These are phyloP conservation scores for Phytophthora tubulina DNA, from an alignment of 352 stramenopile species.

Conservation along the genomic window DNA sequence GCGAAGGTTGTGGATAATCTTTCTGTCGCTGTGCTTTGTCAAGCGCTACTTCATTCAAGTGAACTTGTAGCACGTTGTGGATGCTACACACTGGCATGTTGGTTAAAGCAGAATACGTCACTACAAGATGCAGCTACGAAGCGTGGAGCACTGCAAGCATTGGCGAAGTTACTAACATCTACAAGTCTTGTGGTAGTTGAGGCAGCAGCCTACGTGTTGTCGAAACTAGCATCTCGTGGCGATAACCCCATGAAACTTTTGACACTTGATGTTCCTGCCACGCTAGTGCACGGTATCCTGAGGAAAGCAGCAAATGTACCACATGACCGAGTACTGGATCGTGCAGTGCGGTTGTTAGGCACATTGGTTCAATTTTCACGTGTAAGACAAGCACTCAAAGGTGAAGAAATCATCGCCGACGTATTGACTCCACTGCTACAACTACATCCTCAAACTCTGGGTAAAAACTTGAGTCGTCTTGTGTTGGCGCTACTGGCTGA, in stretches of 20 bases:
- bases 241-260: constrained; percentile 79
- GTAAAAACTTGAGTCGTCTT: constrained; percentile 74
- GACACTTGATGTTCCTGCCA: constrained; percentile 65
- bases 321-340: constrained; percentile 67
- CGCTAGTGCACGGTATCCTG: constrained; percentile 61
- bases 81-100: constrained; percentile 73
- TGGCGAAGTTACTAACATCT: constrained; percentile 74
- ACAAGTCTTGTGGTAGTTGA: constrained; percentile 69
- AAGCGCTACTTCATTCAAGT: constrained; percentile 65
- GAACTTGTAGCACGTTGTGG: constrained; percentile 77
- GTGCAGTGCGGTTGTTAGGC: constrained; percentile 65
- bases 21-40: constrained; percentile 67
- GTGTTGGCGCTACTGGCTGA: constrained; percentile 71
- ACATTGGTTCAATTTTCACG: constrained; percentile 67
- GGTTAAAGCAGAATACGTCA: constrained; percentile 59
- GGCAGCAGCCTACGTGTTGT: constrained; percentile 65
- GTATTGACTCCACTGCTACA: constrained; percentile 72
- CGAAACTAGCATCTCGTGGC: constrained; percentile 67
- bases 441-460: constrained; percentile 55
- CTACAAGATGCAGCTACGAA: constrained; percentile 64
- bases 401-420: constrained; percentile 78
- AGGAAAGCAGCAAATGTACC: constrained; percentile 47
- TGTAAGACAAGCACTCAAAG: constrained; percentile 66
- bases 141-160: constrained; percentile 48
- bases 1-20: constrained; percentile 53